phyloP scores from a whole-genome alignment of 2,329 filamentous ascomycete genomes.

The Diaporthe sp. region DNA sequence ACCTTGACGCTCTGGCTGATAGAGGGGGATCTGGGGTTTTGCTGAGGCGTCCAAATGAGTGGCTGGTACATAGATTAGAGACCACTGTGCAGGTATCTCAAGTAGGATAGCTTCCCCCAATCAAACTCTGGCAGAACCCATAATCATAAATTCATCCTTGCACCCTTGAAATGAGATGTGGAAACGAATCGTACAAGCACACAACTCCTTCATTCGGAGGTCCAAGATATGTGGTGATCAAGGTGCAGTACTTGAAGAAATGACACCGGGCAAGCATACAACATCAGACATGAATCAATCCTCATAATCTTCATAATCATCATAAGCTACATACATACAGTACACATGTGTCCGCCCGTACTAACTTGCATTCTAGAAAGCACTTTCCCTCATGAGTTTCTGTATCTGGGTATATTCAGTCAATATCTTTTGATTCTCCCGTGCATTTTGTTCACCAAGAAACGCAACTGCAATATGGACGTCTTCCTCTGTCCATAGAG shows the following conservation, averaged over 20 bases:
- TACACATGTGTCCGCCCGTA: conserved; percentile 15
- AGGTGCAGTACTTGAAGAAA: too few relatives aligned
- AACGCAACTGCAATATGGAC: not conserved
- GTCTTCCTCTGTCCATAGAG: not conserved
- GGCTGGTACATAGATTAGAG: not conserved
- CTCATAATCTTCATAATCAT: conserved; percentile 28
- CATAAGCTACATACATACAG: conserved; percentile 32
- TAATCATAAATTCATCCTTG: not conserved
- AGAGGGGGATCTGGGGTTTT: not conserved
- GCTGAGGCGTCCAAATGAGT: not conserved
- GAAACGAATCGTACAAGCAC: not conserved
- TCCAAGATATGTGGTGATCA: not conserved
- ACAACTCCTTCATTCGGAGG: too few relatives aligned
- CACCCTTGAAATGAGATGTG: not conserved
- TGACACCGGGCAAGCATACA: not conserved
- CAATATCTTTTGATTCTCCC: conserved; percentile 16
- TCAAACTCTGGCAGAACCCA: conserved; percentile 5
- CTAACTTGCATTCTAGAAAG: conserved; percentile 31
- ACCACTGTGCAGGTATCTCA: not conserved
- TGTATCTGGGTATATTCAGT: conserved; percentile 36
- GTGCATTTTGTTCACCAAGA: not conserved
- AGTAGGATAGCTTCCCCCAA: conserved; percentile 1
- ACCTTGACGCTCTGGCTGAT: not conserved
- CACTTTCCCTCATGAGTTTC: not conserved
- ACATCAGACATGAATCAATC: not conserved